A percentile compares a stretch with the other conserved stretches of the same genome.
Evolutionary conservation across 768 basidiomycete species (phyloP).

Genomic region (Xerocomus potaroensis): DNA sequence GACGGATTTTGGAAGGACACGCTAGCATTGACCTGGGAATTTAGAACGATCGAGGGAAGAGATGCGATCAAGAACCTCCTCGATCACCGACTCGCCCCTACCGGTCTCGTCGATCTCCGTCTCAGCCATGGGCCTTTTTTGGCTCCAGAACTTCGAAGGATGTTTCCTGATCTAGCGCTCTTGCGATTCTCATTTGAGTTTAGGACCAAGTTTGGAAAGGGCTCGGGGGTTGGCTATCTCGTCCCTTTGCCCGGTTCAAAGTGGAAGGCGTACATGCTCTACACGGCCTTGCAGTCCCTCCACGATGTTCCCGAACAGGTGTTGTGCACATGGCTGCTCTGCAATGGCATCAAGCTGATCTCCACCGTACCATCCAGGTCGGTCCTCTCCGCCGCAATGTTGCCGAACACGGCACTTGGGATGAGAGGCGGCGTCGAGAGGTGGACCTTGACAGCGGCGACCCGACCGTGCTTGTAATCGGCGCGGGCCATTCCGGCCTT

Average conservation of each 20-base stretch:
- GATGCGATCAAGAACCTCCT: conserved; percentile 38
- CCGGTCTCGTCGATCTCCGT: conserved; percentile 13
- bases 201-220: conserved; percentile 43
- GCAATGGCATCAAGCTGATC: neutral
- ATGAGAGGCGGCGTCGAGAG: conserved; percentile 39
- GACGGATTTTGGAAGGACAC: conserved; percentile 49
- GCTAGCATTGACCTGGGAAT: conserved; percentile 51
- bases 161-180: conserved; percentile 55
- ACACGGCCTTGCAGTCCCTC: conserved; percentile 57
- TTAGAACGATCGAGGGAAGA: conserved; percentile 44
- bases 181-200: conserved; percentile 55
- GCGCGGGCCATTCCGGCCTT: conserved; percentile 66
- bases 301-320: conserved; percentile 51
- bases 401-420: conserved; percentile 55
- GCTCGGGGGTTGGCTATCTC: conserved; percentile 51
- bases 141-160: conserved; percentile 32
- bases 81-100: conserved; percentile 33
- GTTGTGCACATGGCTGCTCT: neutral
- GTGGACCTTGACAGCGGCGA: conserved; percentile 46
- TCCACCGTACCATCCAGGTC: conserved; percentile 3
- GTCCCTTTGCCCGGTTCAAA: conserved; percentile 38
- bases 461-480: conserved; percentile 58
- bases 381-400: conserved; percentile 41
- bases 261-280: conserved; percentile 61
- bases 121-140: conserved; percentile 23